Conservation (phyloP, 2,329 filamentous ascomycete genomes). For the Trichoderma sp. region DNA sequence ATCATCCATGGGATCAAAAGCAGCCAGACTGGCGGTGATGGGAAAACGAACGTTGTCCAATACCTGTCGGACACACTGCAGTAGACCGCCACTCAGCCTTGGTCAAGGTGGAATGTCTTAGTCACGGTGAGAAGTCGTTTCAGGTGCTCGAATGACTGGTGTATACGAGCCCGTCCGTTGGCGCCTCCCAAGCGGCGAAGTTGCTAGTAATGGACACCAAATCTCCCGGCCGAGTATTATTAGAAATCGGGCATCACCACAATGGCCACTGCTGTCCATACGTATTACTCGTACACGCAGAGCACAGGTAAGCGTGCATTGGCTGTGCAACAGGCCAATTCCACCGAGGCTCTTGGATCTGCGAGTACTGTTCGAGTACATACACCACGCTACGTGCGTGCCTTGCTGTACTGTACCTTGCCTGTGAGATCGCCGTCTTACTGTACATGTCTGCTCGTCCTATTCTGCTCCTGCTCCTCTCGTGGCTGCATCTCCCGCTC, state of each 20-base stretch:
- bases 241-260: neutral
- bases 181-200: neutral
- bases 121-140: neutral
- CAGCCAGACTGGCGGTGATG: slow-evolving; percentile 17
- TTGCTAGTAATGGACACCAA: neutral
- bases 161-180: neutral
- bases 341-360: neutral
- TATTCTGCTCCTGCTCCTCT: neutral
- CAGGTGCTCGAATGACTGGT: neutral
- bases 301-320: neutral
- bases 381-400: neutral
- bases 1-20: neutral
- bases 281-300: neutral
- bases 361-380: neutral
- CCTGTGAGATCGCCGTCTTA: neutral
- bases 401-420: neutral
- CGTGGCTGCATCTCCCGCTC: neutral
- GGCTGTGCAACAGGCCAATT: neutral
- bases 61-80: neutral
- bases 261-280: neutral
- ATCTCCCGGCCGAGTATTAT: neutral
- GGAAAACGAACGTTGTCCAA: neutral
- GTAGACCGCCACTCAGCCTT: slow-evolving; percentile 13
- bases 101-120: neutral
- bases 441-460: neutral